A percentile compares a stretch with the other conserved stretches of the same genome.
Evolutionary conservation across 176 grass and related monocot species (phyloP).

Genomic region (Triticum urartu): DNA sequence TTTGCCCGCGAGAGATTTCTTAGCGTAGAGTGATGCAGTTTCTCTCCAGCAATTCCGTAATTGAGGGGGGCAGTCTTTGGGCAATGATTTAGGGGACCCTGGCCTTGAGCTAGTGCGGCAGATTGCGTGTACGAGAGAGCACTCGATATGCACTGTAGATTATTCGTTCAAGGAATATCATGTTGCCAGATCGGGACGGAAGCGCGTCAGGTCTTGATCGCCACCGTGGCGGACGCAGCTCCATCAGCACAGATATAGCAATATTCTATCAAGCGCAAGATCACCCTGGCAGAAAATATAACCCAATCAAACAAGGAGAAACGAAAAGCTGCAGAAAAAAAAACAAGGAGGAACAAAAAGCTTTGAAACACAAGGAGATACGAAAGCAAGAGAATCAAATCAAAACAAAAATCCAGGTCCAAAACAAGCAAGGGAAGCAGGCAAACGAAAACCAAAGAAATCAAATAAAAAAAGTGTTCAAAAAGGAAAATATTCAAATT

Average conservation of each 20-base stretch:
- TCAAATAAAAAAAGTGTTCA: background rate
- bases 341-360: too few relatives aligned
- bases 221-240: slow-evolving; percentile 1
- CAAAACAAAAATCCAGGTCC: too few relatives aligned
- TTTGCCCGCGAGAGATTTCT: background rate
- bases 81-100: background rate
- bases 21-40: background rate
- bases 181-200: slow-evolving; percentile 1
- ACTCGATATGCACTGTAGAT: background rate
- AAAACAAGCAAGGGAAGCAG: accelerated
- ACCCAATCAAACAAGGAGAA: too few relatives aligned
- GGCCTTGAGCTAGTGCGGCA: background rate
- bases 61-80: background rate
- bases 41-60: background rate
- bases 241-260: background rate
- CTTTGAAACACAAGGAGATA: too few relatives aligned
- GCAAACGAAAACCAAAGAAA: background rate
- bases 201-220: background rate
- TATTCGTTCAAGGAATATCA: slow-evolving; percentile 37
- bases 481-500: background rate
- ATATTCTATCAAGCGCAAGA: background rate
- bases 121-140: slow-evolving; percentile 45
- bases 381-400: too few relatives aligned
- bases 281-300: background rate
- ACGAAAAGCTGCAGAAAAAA: too few relatives aligned